Percentiles rank a stretch among this genome's conserved stretches.
phyloP scores from a whole-genome alignment of 2,329 filamentous ascomycete species.

The Parastagonospora avenae region DNA sequence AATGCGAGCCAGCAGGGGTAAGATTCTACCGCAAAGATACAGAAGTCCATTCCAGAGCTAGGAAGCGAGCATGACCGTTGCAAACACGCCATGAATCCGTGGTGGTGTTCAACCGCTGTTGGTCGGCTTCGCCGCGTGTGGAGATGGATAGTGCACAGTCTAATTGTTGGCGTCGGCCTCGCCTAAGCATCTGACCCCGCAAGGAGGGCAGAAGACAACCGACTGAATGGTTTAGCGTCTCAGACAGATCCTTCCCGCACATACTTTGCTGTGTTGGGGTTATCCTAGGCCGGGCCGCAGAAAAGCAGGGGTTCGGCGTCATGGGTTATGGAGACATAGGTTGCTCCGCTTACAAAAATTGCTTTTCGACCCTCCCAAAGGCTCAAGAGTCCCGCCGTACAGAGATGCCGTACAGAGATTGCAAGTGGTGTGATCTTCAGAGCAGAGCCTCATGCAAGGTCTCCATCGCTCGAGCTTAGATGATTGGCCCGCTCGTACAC shows the following conservation, averaged over 20 bases:
- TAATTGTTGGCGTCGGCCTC: constrained; percentile 29
- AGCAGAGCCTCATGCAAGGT: constrained; percentile 25
- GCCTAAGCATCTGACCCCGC: constrained; percentile 32
- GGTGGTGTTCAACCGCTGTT: constrained; percentile 12
- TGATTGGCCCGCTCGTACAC: constrained; percentile 5
- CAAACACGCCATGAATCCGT: background rate
- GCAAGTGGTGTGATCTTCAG: constrained; percentile 13
- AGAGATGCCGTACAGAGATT: constrained; percentile 4
- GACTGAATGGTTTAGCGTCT: constrained; percentile 20
- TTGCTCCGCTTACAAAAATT: background rate
- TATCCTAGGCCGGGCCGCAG: constrained; percentile 11
- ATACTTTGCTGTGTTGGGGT: constrained; percentile 12
- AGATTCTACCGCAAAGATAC: background rate
- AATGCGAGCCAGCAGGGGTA: background rate
- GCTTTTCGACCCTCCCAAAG: constrained; percentile 6
- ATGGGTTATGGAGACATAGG: background rate
- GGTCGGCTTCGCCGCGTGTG: constrained; percentile 27
- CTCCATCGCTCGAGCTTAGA: background rate
- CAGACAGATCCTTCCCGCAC: constrained; percentile 22
- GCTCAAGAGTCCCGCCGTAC: background rate
- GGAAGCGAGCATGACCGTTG: background rate
- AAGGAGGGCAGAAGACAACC: constrained; percentile 15
- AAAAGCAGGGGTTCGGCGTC: constrained; percentile 5
- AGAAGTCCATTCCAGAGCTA: background rate
- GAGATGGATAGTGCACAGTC: constrained; percentile 12